These are phyloP conservation scores for Lyophyllum decastes DNA, from an alignment of 768 basidiomycete genomes.

Conservation along the genomic window DNA sequence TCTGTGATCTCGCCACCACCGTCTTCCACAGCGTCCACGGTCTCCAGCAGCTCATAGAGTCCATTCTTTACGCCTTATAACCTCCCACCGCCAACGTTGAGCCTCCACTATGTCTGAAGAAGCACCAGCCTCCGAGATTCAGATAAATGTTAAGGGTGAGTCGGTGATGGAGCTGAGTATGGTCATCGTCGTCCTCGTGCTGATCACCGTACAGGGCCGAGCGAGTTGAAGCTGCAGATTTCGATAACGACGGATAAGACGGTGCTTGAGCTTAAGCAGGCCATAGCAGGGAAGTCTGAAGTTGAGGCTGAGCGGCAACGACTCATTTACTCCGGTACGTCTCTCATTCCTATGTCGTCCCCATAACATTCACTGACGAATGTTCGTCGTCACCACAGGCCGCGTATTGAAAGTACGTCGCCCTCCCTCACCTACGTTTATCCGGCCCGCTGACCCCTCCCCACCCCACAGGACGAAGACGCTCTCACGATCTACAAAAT, in stretches of 20 bases:
- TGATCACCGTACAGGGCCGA: slow-evolving; percentile 53
- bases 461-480: slow-evolving; percentile 73
- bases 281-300: slow-evolving; percentile 83
- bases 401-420: slow-evolving; percentile 68
- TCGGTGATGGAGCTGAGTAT: no score
- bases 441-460: neutral
- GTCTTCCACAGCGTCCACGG: neutral
- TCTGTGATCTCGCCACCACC: neutral
- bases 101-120: slow-evolving; percentile 57
- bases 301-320: slow-evolving; percentile 87
- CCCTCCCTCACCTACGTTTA: neutral
- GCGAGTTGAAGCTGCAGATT: slow-evolving; percentile 91
- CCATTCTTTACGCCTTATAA: neutral
- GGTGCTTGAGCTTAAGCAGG: slow-evolving; percentile 87
- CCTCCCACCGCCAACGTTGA: slow-evolving; percentile 3
- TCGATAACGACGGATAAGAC: slow-evolving; percentile 80
- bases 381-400: slow-evolving; percentile 36
- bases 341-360: no score
- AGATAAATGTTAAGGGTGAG: slow-evolving; percentile 71
- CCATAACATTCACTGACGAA: no score
- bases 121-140: slow-evolving; percentile 47
- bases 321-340: slow-evolving; percentile 87
- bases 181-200: no score
- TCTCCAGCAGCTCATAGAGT: neutral
- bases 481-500: slow-evolving; percentile 85